These are phyloP conservation scores for Middelhovenomyces tepae DNA, from an alignment of 805 yeast genomes.

Conservation along the genomic window DNA sequence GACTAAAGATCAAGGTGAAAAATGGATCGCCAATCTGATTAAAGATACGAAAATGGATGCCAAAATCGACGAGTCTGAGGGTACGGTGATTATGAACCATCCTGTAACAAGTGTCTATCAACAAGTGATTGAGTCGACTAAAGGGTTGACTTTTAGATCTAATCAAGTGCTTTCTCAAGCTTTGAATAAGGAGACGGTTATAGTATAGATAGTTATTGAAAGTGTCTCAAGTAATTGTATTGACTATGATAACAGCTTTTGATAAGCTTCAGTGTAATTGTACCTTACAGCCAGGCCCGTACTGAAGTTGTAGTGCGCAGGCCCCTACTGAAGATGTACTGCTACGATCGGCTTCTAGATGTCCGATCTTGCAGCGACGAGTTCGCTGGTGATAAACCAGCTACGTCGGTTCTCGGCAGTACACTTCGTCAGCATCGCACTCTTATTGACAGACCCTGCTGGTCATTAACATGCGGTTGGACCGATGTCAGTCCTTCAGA, in stretches of 20 bases:
- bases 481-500: no score
- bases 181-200: conserved; percentile 11
- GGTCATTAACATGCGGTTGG: no score
- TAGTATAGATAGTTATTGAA: neutral
- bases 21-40: conserved; percentile 43
- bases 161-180: conserved; percentile 44
- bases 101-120: conserved; percentile 52
- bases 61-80: conserved; percentile 43
- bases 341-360: no score
- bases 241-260: neutral
- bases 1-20: conserved; percentile 39
- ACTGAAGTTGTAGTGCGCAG: no score
- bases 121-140: conserved; percentile 60
- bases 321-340: no score
- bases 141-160: conserved; percentile 52
- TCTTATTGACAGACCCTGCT: no score
- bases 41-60: conserved; percentile 45
- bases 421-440: no score
- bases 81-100: conserved; percentile 45
- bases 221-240: neutral
- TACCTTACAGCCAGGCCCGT: no score
- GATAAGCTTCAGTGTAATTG: neutral
- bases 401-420: no score
- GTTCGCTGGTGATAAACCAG: no score
- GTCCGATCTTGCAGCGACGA: no score